Conservation (phyloP, 179 eudicot species). For the Beta lomatogona region DNA sequence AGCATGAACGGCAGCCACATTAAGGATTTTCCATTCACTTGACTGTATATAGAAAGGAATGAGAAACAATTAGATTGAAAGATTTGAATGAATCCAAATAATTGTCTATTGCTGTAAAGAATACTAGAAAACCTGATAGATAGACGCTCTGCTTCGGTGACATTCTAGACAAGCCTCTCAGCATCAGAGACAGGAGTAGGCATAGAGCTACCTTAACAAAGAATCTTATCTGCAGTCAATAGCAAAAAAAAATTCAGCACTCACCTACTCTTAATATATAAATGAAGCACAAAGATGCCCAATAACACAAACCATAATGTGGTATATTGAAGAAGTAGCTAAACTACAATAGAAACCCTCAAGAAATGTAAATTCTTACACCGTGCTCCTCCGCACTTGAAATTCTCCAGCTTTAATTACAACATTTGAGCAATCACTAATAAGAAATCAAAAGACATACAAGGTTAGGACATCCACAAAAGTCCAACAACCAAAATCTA, state of each 20-base stretch:
- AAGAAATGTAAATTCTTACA: no score
- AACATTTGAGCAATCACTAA: no score
- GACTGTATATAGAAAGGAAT: conserved; percentile 45
- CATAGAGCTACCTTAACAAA: conserved; percentile 74
- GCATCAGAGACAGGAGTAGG: conserved; percentile 77
- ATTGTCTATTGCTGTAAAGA: neutral
- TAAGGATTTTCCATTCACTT: conserved; percentile 73
- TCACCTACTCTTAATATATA: neutral
- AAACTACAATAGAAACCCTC: conserved; percentile 6
- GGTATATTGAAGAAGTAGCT: neutral
- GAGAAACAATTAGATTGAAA: neutral
- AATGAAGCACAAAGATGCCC: neutral
- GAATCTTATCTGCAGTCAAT: conserved; percentile 63
- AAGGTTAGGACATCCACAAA: no score
- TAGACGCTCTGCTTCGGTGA: conserved; percentile 81
- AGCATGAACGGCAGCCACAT: neutral
- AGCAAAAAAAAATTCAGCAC: conserved; percentile 16
- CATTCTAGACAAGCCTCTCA: conserved; percentile 78
- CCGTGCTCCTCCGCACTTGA: no score
- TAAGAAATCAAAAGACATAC: no score
- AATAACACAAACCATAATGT: neutral
- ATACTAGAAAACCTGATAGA: conserved; percentile 59
- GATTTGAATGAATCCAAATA: neutral
- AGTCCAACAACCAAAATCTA: no score
- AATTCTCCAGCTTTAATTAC: no score